These are phyloP conservation scores for Tolypocladium ophioglossoides DNA, from an alignment of 2,329 filamentous ascomycete species.

Conservation along the genomic window DNA sequence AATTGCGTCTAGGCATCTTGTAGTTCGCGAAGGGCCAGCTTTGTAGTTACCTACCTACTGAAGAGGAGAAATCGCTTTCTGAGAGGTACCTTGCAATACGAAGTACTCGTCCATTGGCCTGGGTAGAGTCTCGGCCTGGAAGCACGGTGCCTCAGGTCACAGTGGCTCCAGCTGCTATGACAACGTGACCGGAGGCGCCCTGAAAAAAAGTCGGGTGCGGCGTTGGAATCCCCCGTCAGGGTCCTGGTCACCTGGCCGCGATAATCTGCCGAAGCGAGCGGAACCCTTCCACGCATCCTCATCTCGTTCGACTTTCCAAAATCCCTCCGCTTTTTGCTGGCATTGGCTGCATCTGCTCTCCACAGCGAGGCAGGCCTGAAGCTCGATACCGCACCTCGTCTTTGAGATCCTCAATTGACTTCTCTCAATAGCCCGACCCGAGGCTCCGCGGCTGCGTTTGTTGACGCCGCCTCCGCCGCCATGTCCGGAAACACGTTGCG, in stretches of 20 bases:
- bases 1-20: background rate
- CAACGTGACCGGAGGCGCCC: constrained; percentile 3
- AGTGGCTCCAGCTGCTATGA: constrained; percentile 2
- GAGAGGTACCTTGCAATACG: too few relatives aligned
- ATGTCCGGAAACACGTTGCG: constrained; percentile 56
- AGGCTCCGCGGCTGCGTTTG: constrained; percentile 1
- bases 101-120: too few relatives aligned
- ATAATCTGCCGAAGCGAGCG: constrained; percentile 4
- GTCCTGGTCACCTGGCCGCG: background rate
- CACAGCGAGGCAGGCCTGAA: background rate
- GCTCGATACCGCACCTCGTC: background rate
- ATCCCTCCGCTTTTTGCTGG: background rate
- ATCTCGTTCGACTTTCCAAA: constrained; percentile 1
- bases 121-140: too few relatives aligned
- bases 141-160: background rate
- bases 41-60: too few relatives aligned
- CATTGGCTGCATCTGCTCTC: background rate
- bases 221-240: background rate
- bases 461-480: constrained; percentile 17
- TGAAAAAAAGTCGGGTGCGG: background rate
- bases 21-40: too few relatives aligned
- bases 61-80: too few relatives aligned
- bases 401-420: background rate
- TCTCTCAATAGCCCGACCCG: background rate
- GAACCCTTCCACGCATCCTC: background rate